phyloP scores from a whole-genome alignment of 495 filamentous ascomycete species.

The Endocarpon pusillum region DNA sequence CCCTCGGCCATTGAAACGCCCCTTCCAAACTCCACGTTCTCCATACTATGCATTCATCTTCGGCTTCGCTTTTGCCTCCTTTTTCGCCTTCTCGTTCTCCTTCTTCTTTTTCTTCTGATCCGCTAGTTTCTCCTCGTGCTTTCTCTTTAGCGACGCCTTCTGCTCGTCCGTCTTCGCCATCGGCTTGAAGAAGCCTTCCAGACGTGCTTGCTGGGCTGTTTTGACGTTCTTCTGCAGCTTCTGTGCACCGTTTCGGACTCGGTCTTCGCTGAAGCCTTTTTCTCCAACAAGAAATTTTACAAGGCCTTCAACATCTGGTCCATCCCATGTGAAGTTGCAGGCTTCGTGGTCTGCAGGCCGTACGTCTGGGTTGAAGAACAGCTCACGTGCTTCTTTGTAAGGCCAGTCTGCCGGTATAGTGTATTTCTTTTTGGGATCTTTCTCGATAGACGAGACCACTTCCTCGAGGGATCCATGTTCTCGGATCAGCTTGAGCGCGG shows the following conservation, averaged over 20 bases:
- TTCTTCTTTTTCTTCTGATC: conserved; percentile 90
- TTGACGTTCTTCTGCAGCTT: conserved; percentile 78
- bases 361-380: conserved; percentile 84
- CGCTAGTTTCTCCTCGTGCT: conserved; percentile 75
- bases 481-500: conserved; percentile 81
- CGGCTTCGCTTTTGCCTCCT: conserved; percentile 78
- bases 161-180: conserved; percentile 76
- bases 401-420: conserved; percentile 85
- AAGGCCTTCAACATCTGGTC: conserved; percentile 75
- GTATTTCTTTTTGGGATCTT: conserved; percentile 61
- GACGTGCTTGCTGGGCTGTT: conserved; percentile 66
- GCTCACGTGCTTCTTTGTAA: conserved; percentile 72
- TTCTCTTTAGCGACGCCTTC: conserved; percentile 70
- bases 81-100: conserved; percentile 70
- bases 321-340: conserved; percentile 96
- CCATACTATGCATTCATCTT: too few species aligned
- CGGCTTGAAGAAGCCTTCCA: conserved; percentile 98
- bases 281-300: conserved; percentile 77
- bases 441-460: conserved; percentile 60
- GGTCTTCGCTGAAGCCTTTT: conserved; percentile 92
- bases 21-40: too few species aligned
- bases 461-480: conserved; percentile 77
- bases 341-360: conserved; percentile 66
- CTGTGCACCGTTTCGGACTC: conserved; percentile 59
- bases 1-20: too few species aligned